Conservation (phyloP, 768 basidiomycete genomes). For the Pulveroboletus ravenelii region DNA sequence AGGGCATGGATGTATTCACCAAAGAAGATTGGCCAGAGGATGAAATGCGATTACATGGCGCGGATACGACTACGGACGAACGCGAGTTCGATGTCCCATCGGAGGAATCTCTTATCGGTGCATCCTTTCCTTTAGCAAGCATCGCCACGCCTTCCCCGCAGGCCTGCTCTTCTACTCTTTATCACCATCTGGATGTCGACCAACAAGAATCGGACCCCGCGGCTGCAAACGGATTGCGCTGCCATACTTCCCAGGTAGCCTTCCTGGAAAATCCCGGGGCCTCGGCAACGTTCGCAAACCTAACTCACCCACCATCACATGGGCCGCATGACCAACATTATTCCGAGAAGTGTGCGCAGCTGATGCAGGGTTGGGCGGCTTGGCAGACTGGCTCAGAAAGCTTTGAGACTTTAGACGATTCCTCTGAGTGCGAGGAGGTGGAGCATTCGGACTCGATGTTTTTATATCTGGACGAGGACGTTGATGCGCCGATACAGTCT, state of each 20-base stretch:
- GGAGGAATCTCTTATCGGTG: conserved; percentile 25
- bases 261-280: conserved; percentile 17
- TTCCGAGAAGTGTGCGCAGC: conserved; percentile 9
- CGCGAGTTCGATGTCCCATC: conserved; percentile 11
- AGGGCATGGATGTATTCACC: conserved; percentile 15
- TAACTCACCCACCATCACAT: conserved; percentile 7
- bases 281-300: conserved; percentile 1
- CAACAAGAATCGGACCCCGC: conserved; percentile 2
- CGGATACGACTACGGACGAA: conserved; percentile 1
- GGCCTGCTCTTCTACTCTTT: conserved; percentile 8
- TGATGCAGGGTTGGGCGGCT: conserved; percentile 8
- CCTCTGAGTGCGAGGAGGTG: conserved; percentile 2
- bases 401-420: conserved; percentile 10
- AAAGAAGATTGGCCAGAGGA: conserved; percentile 14
- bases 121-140: conserved; percentile 12
- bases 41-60: conserved; percentile 13
- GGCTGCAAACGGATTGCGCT: conserved; percentile 7
- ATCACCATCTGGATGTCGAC: conserved; percentile 16
- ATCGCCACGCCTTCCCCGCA: conserved; percentile 15
- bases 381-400: conserved; percentile 5
- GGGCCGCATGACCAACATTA: conserved; percentile 10
- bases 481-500: not conserved
- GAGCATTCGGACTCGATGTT: conserved; percentile 15
- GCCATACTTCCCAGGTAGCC: conserved; percentile 11
- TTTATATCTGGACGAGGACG: conserved; percentile 15